These are phyloP conservation scores for Apiospora malaysiana DNA, from an alignment of 2,329 filamentous ascomycete genomes.

Conservation along the genomic window DNA sequence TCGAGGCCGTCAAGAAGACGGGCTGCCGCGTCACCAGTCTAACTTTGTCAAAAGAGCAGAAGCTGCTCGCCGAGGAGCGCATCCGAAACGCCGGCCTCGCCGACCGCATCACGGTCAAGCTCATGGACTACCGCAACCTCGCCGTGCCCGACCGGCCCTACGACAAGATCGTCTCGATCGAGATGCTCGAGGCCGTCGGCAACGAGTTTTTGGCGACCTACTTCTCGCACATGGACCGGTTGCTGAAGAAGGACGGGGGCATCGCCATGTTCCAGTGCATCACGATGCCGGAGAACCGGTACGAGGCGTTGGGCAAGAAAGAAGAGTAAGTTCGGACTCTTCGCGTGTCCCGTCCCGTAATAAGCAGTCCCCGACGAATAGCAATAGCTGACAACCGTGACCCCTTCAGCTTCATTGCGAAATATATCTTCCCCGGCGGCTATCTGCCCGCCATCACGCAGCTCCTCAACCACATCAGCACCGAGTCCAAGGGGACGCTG, in stretches of 20 bases:
- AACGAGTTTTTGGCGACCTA: slow-evolving; percentile 71
- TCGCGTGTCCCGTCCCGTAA: not conserved
- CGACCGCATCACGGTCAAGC: slow-evolving; percentile 66
- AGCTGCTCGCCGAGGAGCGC: slow-evolving; percentile 68
- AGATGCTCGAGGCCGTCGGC: slow-evolving; percentile 80
- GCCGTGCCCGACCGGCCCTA: slow-evolving; percentile 59
- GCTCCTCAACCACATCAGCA: slow-evolving; percentile 63
- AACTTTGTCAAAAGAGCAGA: slow-evolving; percentile 73
- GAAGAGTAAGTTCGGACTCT: slow-evolving; percentile 62
- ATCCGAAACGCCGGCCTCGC: slow-evolving; percentile 66
- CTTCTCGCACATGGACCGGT: slow-evolving; percentile 66
- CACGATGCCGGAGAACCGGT: slow-evolving; percentile 74
- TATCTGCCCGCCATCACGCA: slow-evolving; percentile 67
- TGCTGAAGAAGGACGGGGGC: slow-evolving; percentile 70
- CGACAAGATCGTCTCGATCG: slow-evolving; percentile 77
- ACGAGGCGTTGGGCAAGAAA: slow-evolving; percentile 68
- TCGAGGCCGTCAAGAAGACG: slow-evolving; percentile 68
- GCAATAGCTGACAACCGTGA: not conserved
- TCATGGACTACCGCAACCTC: slow-evolving; percentile 72
- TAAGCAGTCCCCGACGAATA: too few relatives aligned
- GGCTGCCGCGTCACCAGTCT: slow-evolving; percentile 73
- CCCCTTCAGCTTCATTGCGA: slow-evolving; percentile 69
- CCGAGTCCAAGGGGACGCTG: slow-evolving; percentile 64
- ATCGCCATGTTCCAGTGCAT: slow-evolving; percentile 78
- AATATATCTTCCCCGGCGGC: slow-evolving; percentile 81